Percentiles rank a stretch among this genome's conserved stretches.
phyloP scores from a whole-genome alignment of 106 monocot species.

The Dendrobium huoshanense region DNA sequence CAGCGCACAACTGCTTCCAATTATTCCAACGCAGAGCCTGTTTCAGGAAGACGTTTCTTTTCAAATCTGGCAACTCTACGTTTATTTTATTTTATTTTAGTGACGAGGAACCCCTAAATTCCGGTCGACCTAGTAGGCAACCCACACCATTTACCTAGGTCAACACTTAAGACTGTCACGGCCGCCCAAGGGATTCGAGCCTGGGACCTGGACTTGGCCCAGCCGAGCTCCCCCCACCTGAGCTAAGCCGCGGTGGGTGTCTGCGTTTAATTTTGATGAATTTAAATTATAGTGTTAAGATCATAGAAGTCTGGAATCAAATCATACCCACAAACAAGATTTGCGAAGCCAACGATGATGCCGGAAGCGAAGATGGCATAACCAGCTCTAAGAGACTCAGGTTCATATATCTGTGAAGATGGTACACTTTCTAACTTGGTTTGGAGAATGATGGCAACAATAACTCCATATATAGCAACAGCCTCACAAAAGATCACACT shows the following conservation, averaged over 20 bases:
- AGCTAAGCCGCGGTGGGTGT: too few species aligned
- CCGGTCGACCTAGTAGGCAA: too few species aligned
- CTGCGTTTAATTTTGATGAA: background rate
- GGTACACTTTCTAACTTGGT: slow-evolving; percentile 94
- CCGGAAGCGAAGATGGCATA: slow-evolving; percentile 95
- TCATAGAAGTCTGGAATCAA: background rate
- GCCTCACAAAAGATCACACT: slow-evolving; percentile 99
- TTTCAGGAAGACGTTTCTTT: background rate
- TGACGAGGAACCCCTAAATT: too few species aligned
- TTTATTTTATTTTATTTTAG: background rate
- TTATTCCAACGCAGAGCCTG: slow-evolving; percentile 93
- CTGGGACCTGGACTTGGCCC: too few species aligned
- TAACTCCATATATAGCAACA: slow-evolving; percentile 94
- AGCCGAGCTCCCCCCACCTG: too few species aligned
- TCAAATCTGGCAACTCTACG: too few species aligned
- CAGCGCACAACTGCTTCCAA: slow-evolving; percentile 94
- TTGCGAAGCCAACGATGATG: slow-evolving; percentile 91
- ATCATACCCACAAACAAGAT: slow-evolving; percentile 81
- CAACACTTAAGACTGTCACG: too few species aligned
- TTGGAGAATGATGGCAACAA: slow-evolving; percentile 91
- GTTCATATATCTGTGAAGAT: slow-evolving; percentile 41
- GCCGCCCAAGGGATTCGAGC: too few species aligned
- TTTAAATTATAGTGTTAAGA: background rate
- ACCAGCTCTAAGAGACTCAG: slow-evolving; percentile 87
- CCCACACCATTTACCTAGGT: too few species aligned